These are phyloP conservation scores for Fusarium circinatum DNA, from an alignment of 2,329 filamentous ascomycete genomes.

Conservation along the genomic window DNA sequence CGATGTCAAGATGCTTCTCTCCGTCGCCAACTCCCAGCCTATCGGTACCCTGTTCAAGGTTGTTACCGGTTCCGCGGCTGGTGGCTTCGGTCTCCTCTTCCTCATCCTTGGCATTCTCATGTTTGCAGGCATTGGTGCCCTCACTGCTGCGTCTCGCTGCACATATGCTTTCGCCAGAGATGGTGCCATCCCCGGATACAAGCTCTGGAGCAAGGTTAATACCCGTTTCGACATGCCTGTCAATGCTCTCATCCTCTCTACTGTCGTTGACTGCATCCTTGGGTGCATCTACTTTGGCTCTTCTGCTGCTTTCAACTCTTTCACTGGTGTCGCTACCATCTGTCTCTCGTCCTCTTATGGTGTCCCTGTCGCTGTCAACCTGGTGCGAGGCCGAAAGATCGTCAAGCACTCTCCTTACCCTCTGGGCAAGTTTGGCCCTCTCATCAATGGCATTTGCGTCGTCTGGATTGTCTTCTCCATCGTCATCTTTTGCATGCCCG, in stretches of 20 bases:
- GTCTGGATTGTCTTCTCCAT: slow-evolving; percentile 76
- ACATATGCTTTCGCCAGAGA: slow-evolving; percentile 82
- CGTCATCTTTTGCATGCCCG: slow-evolving; percentile 81
- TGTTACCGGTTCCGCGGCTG: slow-evolving; percentile 76
- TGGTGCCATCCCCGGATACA: slow-evolving; percentile 76
- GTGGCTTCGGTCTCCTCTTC: slow-evolving; percentile 80
- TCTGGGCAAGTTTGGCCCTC: slow-evolving; percentile 73
- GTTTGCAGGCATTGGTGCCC: slow-evolving; percentile 78
- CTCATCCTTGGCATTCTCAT: slow-evolving; percentile 80
- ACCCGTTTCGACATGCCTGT: slow-evolving; percentile 74
- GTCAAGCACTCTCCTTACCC: slow-evolving; percentile 75
- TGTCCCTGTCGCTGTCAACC: slow-evolving; percentile 76
- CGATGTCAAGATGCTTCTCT: slow-evolving; percentile 70
- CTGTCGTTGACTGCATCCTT: slow-evolving; percentile 74
- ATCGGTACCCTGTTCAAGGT: slow-evolving; percentile 81
- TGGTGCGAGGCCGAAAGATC: slow-evolving; percentile 72
- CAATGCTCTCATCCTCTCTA: slow-evolving; percentile 74
- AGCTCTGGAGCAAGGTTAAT: slow-evolving; percentile 74
- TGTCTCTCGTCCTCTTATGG: slow-evolving; percentile 81
- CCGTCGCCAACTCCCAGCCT: slow-evolving; percentile 77
- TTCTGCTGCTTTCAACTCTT: slow-evolving; percentile 80
- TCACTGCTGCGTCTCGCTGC: slow-evolving; percentile 79
- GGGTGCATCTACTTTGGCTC: slow-evolving; percentile 85
- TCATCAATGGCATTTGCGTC: slow-evolving; percentile 75
- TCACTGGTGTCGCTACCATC: slow-evolving; percentile 83